Evolutionary conservation across 2,329 filamentous ascomycete genomes (phyloP).

Genomic region (Fusarium bactridioides): DNA sequence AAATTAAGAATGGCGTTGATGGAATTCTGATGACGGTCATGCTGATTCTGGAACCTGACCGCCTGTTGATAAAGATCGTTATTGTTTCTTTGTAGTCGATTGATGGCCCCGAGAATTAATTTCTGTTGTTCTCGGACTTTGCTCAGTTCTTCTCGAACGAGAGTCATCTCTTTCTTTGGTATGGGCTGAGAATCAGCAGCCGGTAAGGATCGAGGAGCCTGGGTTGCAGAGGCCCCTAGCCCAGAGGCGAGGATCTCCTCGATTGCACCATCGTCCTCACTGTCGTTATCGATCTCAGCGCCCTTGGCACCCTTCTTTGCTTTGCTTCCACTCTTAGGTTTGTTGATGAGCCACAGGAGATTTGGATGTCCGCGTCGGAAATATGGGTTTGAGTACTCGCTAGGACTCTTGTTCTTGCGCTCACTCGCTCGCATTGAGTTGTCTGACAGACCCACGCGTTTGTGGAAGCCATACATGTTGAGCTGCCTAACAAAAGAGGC

Average conservation of each 20-base stretch:
- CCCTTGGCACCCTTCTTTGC: constrained; percentile 67
- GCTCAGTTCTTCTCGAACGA: constrained; percentile 81
- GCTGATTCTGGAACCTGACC: constrained; percentile 85
- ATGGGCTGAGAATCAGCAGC: constrained; percentile 58
- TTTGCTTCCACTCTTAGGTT: constrained; percentile 80
- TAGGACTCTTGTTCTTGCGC: constrained; percentile 95
- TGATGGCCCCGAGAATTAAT: constrained; percentile 84
- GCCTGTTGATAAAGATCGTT: constrained; percentile 89
- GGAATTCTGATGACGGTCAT: constrained; percentile 96
- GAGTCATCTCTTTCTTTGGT: constrained; percentile 76
- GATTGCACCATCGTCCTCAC: constrained; percentile 59
- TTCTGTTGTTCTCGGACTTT: constrained; percentile 87
- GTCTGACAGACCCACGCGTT: constrained; percentile 90
- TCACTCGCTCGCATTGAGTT: constrained; percentile 98
- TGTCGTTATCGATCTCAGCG: constrained; percentile 75
- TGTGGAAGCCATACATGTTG: constrained; percentile 99
- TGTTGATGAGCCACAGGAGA: constrained; percentile 94
- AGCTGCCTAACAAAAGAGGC: constrained; percentile 94
- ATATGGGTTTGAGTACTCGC: constrained; percentile 97
- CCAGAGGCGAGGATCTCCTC: constrained; percentile 50
- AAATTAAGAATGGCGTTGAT: constrained; percentile 99
- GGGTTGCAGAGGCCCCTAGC: constrained; percentile 25
- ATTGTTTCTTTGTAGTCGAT: constrained; percentile 83
- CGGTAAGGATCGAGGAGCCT: constrained; percentile 47
- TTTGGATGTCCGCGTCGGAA: constrained; percentile 94